Conservation (phyloP, 441 rosid species). For the Raphanus hybrid region DNA sequence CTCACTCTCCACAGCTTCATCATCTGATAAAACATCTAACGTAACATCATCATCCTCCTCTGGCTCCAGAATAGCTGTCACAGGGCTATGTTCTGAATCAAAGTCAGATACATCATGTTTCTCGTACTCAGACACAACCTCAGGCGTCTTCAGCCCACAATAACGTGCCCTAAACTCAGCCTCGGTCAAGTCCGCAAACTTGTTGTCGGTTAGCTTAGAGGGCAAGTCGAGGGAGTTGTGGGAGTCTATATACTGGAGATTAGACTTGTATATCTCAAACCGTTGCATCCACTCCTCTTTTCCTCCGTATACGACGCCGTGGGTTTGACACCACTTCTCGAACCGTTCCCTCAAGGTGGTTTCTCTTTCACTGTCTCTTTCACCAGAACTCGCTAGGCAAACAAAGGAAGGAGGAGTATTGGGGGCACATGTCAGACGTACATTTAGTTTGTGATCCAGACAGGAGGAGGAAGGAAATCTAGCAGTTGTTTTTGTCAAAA, state of each 20-base stretch:
- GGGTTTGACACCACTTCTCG: constrained; percentile 56
- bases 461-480: background rate
- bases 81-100: constrained; percentile 26
- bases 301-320: constrained; percentile 47
- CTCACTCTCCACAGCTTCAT: too few relatives aligned
- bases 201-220: constrained; percentile 69
- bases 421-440: constrained; percentile 42
- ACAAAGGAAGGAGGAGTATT: too few relatives aligned
- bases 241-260: constrained; percentile 61
- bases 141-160: constrained; percentile 48
- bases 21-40: constrained; percentile 41
- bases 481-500: too few relatives aligned
- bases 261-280: constrained; percentile 68
- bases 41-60: constrained; percentile 35
- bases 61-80: constrained; percentile 24
- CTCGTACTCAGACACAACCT: constrained; percentile 35
- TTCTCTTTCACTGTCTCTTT: background rate
- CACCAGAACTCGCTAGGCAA: constrained; percentile 65
- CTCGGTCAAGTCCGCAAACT: constrained; percentile 81
- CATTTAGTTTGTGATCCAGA: constrained; percentile 36
- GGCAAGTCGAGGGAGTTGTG: constrained; percentile 66
- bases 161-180: constrained; percentile 59
- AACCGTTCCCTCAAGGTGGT: constrained; percentile 52
- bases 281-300: constrained; percentile 60
- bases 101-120: constrained; percentile 23